phyloP scores from a whole-genome alignment of 208 protist genomes.

The Acanthamoeba culbertsoni region DNA sequence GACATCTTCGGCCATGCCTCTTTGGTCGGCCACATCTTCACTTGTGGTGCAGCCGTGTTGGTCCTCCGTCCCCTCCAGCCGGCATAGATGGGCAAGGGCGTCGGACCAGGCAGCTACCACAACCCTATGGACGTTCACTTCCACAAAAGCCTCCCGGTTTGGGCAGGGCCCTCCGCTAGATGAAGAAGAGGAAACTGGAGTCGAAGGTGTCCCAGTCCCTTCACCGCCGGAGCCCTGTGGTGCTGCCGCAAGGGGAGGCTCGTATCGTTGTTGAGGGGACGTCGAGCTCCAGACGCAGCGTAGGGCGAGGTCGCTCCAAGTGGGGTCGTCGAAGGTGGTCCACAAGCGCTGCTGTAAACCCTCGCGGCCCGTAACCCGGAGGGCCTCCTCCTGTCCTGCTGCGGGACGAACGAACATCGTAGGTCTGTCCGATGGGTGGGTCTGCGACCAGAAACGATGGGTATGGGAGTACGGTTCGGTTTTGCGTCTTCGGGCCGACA shows the following conservation, averaged over 20 bases:
- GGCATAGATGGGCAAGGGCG: not conserved
- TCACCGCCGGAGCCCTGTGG: no score
- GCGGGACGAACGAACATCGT: no score
- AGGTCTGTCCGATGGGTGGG: no score
- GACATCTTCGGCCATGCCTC: not conserved
- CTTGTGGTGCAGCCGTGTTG: not conserved
- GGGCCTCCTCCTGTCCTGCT: not conserved
- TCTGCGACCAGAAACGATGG: no score
- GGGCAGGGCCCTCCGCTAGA: not conserved
- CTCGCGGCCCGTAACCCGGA: not conserved
- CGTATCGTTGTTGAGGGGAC: not conserved
- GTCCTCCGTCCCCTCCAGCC: not conserved
- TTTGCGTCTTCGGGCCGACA: no score
- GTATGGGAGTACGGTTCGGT: no score
- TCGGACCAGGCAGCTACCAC: not conserved
- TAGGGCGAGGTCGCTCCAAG: not conserved
- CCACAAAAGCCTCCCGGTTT: not conserved
- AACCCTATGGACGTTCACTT: not conserved
- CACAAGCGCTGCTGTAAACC: not conserved
- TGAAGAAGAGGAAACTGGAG: not conserved
- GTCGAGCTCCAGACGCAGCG: not conserved
- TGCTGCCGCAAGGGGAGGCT: no score
- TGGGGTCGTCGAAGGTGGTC: not conserved
- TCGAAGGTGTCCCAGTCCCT: no score
- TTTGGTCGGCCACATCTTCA: not conserved